Evolutionary conservation across 75 land plant genomes (phyloP).

Genomic region (Sequoia sempervirens): DNA sequence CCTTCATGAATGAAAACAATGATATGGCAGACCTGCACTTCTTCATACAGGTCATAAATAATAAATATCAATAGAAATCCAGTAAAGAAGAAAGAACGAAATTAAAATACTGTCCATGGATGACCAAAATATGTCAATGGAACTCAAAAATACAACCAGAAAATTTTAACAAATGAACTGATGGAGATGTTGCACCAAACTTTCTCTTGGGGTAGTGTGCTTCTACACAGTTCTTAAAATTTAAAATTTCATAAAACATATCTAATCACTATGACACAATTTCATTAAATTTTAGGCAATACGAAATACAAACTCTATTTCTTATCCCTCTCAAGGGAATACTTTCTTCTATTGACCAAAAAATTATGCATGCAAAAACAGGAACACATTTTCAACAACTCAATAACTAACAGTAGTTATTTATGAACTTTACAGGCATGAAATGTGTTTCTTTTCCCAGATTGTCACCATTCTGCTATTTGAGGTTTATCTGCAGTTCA

Average conservation of each 20-base stretch:
- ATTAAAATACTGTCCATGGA: background rate
- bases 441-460: background rate
- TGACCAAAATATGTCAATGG: background rate
- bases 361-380: background rate
- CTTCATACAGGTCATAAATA: background rate
- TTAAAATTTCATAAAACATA: background rate
- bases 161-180: background rate
- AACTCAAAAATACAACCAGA: background rate
- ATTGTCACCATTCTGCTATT: background rate
- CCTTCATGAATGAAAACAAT: constrained; percentile 83
- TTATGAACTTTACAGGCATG: background rate
- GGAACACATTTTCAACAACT: background rate
- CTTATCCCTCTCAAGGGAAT: background rate
- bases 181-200: background rate
- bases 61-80: background rate
- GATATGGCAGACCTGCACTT: constrained; percentile 87
- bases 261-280: background rate
- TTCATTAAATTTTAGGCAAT: background rate
- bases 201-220: background rate
- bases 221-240: background rate
- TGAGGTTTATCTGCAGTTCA: background rate
- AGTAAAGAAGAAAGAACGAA: background rate
- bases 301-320: background rate
- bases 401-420: background rate
- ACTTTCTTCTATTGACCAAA: background rate